A percentile compares a stretch with the other conserved stretches of the same genome.
phyloP scores from a whole-genome alignment of 139 green algal genomes.

The Edaphochlamys debaryana region DNA sequence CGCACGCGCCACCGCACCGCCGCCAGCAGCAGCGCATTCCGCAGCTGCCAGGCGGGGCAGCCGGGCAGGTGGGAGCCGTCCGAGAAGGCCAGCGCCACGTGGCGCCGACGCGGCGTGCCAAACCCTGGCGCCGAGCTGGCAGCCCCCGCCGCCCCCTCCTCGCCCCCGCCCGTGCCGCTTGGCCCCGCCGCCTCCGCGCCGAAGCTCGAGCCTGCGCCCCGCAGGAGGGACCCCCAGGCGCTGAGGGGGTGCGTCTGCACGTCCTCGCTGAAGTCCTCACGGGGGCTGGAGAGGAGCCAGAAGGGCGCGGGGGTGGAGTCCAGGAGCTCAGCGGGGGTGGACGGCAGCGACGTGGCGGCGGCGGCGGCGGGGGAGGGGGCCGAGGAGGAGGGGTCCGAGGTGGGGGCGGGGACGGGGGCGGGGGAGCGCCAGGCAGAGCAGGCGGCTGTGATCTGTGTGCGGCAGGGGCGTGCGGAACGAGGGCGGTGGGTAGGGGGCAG shows the following conservation, averaged over 20 bases:
- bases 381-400: neutral
- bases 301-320: constrained; percentile 29
- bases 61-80: constrained; percentile 71
- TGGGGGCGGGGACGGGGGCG: neutral
- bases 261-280: neutral
- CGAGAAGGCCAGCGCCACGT: constrained; percentile 68
- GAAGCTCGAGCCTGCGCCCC: too few relatives aligned
- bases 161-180: too few relatives aligned
- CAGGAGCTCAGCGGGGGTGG: neutral
- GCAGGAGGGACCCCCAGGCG: too few relatives aligned
- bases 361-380: neutral
- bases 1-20: constrained; percentile 44
- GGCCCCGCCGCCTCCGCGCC: too few relatives aligned
- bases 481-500: too few relatives aligned
- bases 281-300: constrained; percentile 47
- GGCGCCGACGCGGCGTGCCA: neutral
- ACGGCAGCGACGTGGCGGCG: neutral
- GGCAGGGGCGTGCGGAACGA: neutral
- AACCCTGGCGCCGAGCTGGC: too few relatives aligned
- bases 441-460: constrained; percentile 29
- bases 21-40: constrained; percentile 88
- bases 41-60: constrained; percentile 85
- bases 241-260: constrained; percentile 2
- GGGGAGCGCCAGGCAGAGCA: constrained; percentile 48
- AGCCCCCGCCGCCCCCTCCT: too few relatives aligned